A percentile compares a stretch with the other conserved stretches of the same genome.
Evolutionary conservation across 352 stramenopile species (phyloP).

Genomic region (Globisporangium alternatum): DNA sequence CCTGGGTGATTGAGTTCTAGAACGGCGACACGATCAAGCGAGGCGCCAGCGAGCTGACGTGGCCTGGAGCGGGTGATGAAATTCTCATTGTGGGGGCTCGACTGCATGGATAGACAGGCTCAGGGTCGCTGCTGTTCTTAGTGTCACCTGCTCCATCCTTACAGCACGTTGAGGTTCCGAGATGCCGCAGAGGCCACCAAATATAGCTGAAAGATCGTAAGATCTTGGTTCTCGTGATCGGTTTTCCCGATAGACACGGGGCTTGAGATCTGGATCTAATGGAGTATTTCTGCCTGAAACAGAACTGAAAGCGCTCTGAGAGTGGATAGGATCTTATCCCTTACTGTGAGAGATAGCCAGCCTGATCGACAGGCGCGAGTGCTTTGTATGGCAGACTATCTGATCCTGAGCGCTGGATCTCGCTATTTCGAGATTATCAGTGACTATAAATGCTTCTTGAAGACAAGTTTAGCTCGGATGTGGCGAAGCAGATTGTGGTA

Average conservation of each 20-base stretch:
- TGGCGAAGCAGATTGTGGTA: too few species aligned
- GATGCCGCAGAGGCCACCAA: not conserved
- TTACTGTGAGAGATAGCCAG: not conserved
- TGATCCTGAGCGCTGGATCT: too few species aligned
- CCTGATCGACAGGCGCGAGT: too few species aligned
- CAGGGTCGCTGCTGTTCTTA: not conserved
- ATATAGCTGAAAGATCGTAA: slow-evolving; percentile 6
- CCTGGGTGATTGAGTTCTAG: not conserved
- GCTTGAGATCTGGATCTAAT: not conserved
- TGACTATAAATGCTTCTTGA: too few species aligned
- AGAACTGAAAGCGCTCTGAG: not conserved
- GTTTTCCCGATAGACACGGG: not conserved
- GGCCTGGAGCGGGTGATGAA: slow-evolving; percentile 5
- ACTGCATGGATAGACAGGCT: not conserved
- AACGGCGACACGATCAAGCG: not conserved
- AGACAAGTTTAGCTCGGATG: too few species aligned
- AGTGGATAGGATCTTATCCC: not conserved
- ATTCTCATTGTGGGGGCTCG: slow-evolving; percentile 12
- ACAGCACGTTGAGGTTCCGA: not conserved
- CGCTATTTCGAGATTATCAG: too few species aligned
- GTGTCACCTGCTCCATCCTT: not conserved
- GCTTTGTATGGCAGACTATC: too few species aligned
- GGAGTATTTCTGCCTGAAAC: not conserved
- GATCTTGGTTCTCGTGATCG: not conserved
- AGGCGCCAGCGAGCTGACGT: not conserved